Base-by-base conservation (phyloP, 1,139 yeast genomes). In the Yamadazyma membranifaciens region DNA sequence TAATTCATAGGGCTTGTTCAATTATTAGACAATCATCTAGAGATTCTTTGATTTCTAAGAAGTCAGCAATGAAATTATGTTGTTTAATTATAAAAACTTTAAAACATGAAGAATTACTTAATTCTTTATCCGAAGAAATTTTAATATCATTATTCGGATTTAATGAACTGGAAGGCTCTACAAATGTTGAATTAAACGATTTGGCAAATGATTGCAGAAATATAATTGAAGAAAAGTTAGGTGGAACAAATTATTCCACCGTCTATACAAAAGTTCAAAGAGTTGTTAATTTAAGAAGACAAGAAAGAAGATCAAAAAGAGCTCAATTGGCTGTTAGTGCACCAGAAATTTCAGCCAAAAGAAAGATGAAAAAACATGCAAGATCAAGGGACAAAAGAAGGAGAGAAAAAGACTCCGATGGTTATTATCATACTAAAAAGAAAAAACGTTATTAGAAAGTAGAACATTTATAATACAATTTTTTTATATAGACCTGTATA, bases 291-390 rank as follows among this genome's bases (percentile, higher is more conserved):
- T 69, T 69, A 25, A 75, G 88, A 59, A 78, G 98, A 55, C 75
- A 75, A 46, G 94, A 87, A 38, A 80, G 98, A 62, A 81, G 73
- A 55, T 76, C 86, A 1, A 83, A 82, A 56, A 74, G 91, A 44
- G 85, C 96, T 0, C 83, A 86, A 47, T 66, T 87, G 59, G 87
- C 91, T 1, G 73, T 91, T 4, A 75, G 75, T 11, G 86, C 87
- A 4, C 98, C 98, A 0, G 96, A 85, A 15, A 63, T 78, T 33
- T 83, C 87, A 17, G 95, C 96, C 3, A 77, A 75, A 54, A 78
- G 86, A 60, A 87, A 86, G 63, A 59, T 87, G 52, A 83, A 73
- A 63, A 87, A 86, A 60, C 95, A 89, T 63, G 78, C 74, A 38
- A 76, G 83, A 52, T 76, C 78, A 33, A 78, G 94, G 59, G 92